phyloP scores from a whole-genome alignment of 2,329 filamentous ascomycete genomes.

The Venturia oleaginea region DNA sequence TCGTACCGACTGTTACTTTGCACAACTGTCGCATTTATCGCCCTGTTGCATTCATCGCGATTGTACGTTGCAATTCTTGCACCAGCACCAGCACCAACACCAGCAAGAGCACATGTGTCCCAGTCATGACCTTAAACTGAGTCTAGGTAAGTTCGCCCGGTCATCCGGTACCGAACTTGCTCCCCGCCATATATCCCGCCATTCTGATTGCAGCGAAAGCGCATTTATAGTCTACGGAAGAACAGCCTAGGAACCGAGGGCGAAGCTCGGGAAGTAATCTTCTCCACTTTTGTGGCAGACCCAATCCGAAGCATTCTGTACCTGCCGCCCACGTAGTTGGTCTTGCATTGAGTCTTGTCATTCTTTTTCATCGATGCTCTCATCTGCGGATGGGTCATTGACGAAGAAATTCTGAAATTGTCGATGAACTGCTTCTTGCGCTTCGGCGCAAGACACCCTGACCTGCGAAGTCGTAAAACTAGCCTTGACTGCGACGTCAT shows the following conservation, averaged over 20 bases:
- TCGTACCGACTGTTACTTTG: no score
- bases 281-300: background rate
- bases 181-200: background rate
- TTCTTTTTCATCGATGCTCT: background rate
- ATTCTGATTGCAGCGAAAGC: constrained; percentile 4
- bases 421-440: no score
- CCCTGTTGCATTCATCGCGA: no score
- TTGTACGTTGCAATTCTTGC: no score
- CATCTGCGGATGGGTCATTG: no score
- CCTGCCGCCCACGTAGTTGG: background rate
- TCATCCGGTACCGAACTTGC: background rate
- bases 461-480: no score
- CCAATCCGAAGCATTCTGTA: background rate
- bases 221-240: background rate
- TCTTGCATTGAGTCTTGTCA: background rate
- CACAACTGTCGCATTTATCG: no score
- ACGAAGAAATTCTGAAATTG: no score
- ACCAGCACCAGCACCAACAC: no score
- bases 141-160: background rate
- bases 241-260: constrained; percentile 1
- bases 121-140: background rate
- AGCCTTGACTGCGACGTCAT: no score
- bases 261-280: constrained; percentile 1
- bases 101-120: no score
- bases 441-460: no score